phyloP scores from a whole-genome alignment of 495 filamentous ascomycete genomes.

The Hyaloscypha finlandica region DNA sequence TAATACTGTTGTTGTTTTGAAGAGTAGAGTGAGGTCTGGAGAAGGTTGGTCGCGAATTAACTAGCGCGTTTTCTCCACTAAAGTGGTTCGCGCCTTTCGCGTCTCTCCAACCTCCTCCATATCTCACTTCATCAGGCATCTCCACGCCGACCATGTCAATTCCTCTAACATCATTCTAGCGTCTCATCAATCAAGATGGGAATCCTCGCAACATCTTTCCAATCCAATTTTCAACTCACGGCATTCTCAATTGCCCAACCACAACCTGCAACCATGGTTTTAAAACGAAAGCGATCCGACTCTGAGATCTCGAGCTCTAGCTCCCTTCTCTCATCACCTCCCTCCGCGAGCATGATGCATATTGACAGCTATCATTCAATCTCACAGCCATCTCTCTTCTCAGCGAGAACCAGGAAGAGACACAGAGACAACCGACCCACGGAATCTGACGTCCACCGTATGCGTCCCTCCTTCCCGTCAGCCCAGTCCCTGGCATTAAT shows the following conservation, averaged over 20 bases:
- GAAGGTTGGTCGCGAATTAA: slow-evolving; percentile 2
- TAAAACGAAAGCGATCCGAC: slow-evolving; percentile 34
- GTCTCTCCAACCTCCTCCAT: slow-evolving; percentile 1
- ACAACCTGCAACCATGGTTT: slow-evolving; percentile 22
- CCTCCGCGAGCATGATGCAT: slow-evolving; percentile 22
- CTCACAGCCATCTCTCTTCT: slow-evolving; percentile 25
- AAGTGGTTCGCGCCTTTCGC: slow-evolving; percentile 13
- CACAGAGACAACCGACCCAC: slow-evolving; percentile 33
- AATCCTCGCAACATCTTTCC: neutral
- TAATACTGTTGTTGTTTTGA: neutral
- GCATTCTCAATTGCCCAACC: neutral
- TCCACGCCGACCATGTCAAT: neutral
- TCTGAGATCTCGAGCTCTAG: slow-evolving; percentile 27
- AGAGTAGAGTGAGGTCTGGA: neutral
- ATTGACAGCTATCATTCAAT: slow-evolving; percentile 23
- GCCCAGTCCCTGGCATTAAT: slow-evolving; percentile 2
- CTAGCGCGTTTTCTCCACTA: slow-evolving; percentile 19
- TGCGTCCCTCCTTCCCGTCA: neutral
- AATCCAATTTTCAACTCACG: neutral
- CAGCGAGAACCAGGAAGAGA: slow-evolving; percentile 30
- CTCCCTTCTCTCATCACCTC: slow-evolving; percentile 29
- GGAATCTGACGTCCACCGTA: slow-evolving; percentile 29
- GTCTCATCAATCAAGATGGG: slow-evolving; percentile 4
- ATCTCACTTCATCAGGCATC: slow-evolving; percentile 3
- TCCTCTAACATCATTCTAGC: neutral